Conservation (phyloP, 1,139 yeast species). For the Suhomyces panamericanus region DNA sequence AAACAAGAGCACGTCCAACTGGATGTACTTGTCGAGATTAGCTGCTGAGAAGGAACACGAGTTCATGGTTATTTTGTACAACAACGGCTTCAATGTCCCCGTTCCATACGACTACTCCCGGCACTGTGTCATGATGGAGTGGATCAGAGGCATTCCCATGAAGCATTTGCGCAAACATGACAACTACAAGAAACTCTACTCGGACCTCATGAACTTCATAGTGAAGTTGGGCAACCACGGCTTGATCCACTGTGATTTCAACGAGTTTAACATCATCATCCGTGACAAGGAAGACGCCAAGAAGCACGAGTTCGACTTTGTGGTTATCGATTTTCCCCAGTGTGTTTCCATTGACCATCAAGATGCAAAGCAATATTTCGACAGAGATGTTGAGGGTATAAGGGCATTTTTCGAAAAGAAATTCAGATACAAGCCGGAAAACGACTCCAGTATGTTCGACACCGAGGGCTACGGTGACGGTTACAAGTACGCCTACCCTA, state of each 20-base stretch:
- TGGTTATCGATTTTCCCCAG: conserved; percentile 97
- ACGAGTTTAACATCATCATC: conserved; percentile 92
- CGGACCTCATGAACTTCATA: conserved; percentile 82
- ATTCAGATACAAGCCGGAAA: conserved; percentile 67
- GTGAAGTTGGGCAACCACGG: conserved; percentile 85
- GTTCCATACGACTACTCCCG: conserved; percentile 86
- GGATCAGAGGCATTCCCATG: conserved; percentile 88
- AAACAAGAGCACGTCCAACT: conserved; percentile 65
- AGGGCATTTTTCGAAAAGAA: conserved; percentile 78
- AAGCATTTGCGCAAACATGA: conserved; percentile 71
- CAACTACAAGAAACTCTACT: conserved; percentile 69
- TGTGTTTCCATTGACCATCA: conserved; percentile 90
- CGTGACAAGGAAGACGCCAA: conserved; percentile 57
- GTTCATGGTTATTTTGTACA: conserved; percentile 74
- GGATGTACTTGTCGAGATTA: conserved; percentile 89
- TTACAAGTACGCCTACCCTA: conserved; percentile 75
- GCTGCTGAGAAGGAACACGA: conserved; percentile 93
- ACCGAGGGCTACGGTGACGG: conserved; percentile 81
- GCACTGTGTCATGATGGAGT: conserved; percentile 90
- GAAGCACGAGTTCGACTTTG: conserved; percentile 60
- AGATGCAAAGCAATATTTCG: conserved; percentile 84
- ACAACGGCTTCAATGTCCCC: conserved; percentile 84
- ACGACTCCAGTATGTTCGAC: conserved; percentile 67
- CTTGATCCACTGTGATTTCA: conserved; percentile 93
- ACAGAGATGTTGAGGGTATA: conserved; percentile 90